Evolutionary conservation across 371 early-diverging fungal species (phyloP).

Genomic region (Mortierella sp.): DNA sequence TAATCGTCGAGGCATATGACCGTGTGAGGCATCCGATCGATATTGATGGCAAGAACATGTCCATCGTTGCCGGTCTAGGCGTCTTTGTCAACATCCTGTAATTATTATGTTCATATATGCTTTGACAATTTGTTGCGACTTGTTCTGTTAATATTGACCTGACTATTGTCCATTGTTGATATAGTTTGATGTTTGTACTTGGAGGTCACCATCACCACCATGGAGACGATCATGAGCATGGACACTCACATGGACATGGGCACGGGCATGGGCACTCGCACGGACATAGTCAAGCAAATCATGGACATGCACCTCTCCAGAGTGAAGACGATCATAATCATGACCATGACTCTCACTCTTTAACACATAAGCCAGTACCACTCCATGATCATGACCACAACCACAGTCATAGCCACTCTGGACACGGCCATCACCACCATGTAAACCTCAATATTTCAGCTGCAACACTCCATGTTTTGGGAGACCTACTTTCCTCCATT

Average conservation of each 20-base stretch:
- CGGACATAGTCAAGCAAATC: conserved; percentile 14
- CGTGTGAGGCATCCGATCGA: conserved; percentile 78
- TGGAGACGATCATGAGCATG: conserved; percentile 41
- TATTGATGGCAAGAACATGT: conserved; percentile 86
- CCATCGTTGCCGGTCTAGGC: conserved; percentile 76
- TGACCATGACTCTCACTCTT: conserved; percentile 2
- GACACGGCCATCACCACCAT: conserved; percentile 22
- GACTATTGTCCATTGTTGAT: background rate
- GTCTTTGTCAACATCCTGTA: conserved; percentile 84
- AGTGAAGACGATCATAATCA: conserved; percentile 15
- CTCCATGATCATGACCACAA: conserved; percentile 19
- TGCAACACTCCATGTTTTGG: conserved; percentile 85
- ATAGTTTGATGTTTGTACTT: conserved; percentile 54
- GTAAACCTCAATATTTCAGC: conserved; percentile 79
- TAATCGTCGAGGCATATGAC: conserved; percentile 85
- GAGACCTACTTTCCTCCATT: conserved; percentile 86
- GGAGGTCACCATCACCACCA: conserved; percentile 56
- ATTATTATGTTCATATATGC: conserved; percentile 2
- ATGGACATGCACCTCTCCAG: background rate
- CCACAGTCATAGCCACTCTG: conserved; percentile 17
- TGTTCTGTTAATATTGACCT: background rate
- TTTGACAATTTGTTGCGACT: background rate
- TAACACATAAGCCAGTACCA: conserved; percentile 9
- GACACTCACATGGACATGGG: conserved; percentile 31
- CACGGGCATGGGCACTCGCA: conserved; percentile 29